Base-by-base conservation (phyloP, 2,329 filamentous ascomycete genomes). In the Ilyonectria destructans region DNA sequence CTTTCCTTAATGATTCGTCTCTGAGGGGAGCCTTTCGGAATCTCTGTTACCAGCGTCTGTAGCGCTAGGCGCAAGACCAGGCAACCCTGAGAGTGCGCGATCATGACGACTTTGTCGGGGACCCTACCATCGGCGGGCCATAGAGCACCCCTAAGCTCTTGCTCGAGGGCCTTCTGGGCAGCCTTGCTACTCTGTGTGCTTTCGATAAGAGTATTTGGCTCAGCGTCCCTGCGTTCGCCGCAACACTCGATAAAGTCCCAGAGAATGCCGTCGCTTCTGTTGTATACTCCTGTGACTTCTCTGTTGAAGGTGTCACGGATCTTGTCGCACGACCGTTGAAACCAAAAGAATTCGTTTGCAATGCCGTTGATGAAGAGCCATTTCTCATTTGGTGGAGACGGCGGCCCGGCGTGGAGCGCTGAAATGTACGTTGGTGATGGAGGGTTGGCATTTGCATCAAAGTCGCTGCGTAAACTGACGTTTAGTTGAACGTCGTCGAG, bases 61-160 rank as follows among this genome's bases (percentile, higher is more conserved):
- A 49, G 21, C 46, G 21, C 46, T 23, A 49, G 46, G 19, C 46
- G n/a, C 46, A 49, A 49, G 19, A 49, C 6, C 19, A 49, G 46
- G 46, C 46, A 49, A 26, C 46, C 46, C 46, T 49, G 46, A 49
- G 46, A 49, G 46, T 49, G 21, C 19, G 46, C 46, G 46, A 49
- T 49, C 46, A 49, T 49, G 19, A 49, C 46, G 46, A 49, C 21
- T 21, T 26, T 26, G 46, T 49, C 46, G 46, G 46, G 21, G 19
- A 21, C 46, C 19, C 13, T 49, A 26, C 21, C 21, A 37, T 9
- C 9, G 35, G 35, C 35, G 35, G 35, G 35, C 35, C 35, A 37
- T 37, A 37, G 35, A 5, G 35, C 35, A 37, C 35, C 35, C 35
- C 35, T 37, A 37, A 21, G 21, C 21, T 49, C 46, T 23, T 26